Conservation (phyloP, 2,329 filamentous ascomycete genomes). For the Neonectria neomacrospora region DNA sequence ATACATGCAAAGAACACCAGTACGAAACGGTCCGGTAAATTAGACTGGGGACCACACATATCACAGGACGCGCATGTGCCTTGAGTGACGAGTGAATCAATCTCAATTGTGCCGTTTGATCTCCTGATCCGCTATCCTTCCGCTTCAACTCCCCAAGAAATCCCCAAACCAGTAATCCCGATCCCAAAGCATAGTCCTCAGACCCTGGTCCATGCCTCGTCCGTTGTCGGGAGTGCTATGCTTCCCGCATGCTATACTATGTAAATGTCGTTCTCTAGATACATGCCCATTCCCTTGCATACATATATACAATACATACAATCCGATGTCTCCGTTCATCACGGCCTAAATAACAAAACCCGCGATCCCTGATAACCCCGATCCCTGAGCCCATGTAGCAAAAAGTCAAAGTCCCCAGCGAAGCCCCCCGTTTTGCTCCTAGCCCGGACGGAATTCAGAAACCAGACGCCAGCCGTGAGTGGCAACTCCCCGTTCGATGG, state of each 20-base stretch:
- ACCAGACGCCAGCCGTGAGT: not conserved
- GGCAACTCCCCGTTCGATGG: slow-evolving; percentile 16
- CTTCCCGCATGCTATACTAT: slow-evolving; percentile 3
- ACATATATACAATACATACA: slow-evolving; percentile 14
- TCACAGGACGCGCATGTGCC: not conserved
- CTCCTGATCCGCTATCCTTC: slow-evolving; percentile 5
- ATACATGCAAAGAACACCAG: not conserved
- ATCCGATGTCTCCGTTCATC: not conserved
- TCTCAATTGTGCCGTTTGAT: slow-evolving; percentile 4
- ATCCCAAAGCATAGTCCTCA: not conserved
- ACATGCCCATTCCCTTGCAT: too few relatives aligned
- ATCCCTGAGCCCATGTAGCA: not conserved
- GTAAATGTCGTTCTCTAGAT: slow-evolving; percentile 3
- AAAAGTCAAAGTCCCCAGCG: not conserved
- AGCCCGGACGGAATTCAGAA: not conserved
- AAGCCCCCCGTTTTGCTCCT: not conserved
- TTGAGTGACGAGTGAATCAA: not conserved
- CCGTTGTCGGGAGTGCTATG: not conserved
- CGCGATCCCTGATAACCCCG: not conserved
- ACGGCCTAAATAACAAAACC: slow-evolving; percentile 8
- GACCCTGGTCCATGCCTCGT: not conserved
- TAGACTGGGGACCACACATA: not conserved
- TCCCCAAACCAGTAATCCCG: not conserved
- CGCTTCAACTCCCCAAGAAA: not conserved
- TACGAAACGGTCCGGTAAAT: not conserved